Evolutionary conservation across 495 filamentous ascomycete species (phyloP).

Genomic region (Achaetomiella virescens): DNA sequence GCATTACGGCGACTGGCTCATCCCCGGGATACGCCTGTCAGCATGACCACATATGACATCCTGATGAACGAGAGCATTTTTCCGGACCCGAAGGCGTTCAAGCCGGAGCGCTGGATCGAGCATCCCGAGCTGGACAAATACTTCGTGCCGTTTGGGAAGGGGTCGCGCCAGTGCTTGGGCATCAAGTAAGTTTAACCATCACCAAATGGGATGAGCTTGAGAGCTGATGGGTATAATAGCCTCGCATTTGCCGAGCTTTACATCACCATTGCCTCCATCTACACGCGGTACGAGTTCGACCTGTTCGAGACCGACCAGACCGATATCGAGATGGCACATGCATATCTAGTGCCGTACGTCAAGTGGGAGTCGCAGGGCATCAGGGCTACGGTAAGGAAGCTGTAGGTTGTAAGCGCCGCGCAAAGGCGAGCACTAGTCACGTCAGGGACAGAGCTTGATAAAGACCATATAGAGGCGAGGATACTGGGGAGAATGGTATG

Average conservation of each 20-base stretch:
- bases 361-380: background rate
- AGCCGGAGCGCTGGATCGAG: conserved; percentile 45
- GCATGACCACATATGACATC: conserved; percentile 37
- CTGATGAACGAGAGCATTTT: conserved; percentile 37
- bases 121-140: conserved; percentile 18
- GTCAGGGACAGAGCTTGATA: too few relatives aligned
- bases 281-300: background rate
- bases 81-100: conserved; percentile 36
- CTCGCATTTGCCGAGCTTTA: conserved; percentile 12
- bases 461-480: too few relatives aligned
- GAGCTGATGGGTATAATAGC: background rate
- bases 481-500: too few relatives aligned
- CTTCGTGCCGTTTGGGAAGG: conserved; percentile 41
- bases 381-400: background rate
- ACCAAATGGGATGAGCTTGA: background rate
- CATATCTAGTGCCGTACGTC: conserved; percentile 27
- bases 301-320: conserved; percentile 34
- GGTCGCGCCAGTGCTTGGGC: conserved; percentile 42
- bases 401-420: too few relatives aligned
- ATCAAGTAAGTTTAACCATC: conserved; percentile 17
- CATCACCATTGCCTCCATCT: background rate
- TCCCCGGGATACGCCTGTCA: conserved; percentile 29
- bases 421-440: too few relatives aligned
- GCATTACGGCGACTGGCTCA: conserved; percentile 22
- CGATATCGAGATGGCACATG: conserved; percentile 35